Evolutionary conservation across 106 monocot species (phyloP).

Genomic region (Cymbidium sinense): DNA sequence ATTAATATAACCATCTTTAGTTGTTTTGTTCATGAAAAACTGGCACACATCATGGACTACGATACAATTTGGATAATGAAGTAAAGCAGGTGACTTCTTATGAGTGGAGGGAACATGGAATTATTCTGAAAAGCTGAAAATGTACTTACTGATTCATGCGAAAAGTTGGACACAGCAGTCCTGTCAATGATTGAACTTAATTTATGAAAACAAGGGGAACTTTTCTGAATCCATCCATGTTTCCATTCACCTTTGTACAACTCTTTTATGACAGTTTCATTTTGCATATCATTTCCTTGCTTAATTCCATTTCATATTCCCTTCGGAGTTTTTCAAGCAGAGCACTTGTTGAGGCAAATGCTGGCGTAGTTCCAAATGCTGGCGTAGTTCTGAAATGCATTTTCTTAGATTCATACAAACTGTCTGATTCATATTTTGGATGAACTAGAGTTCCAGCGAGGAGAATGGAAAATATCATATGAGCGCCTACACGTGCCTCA

Average conservation of each 20-base stretch:
- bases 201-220: slow-evolving; percentile 57
- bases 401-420: slow-evolving; percentile 48
- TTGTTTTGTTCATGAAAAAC: neutral
- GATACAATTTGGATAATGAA: neutral
- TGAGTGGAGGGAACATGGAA: neutral
- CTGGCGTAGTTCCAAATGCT: slow-evolving; percentile 73
- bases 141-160: slow-evolving; percentile 38
- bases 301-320: slow-evolving; percentile 55
- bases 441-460: slow-evolving; percentile 44
- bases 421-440: slow-evolving; percentile 44
- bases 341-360: slow-evolving; percentile 82
- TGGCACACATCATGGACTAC: neutral
- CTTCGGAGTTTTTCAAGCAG: slow-evolving; percentile 83
- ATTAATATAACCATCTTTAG: neutral
- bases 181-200: slow-evolving; percentile 60
- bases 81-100: neutral
- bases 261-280: slow-evolving; percentile 28
- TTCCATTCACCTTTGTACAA: slow-evolving; percentile 40
- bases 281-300: slow-evolving; percentile 17
- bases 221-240: slow-evolving; percentile 36
- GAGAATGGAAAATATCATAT: slow-evolving; percentile 70
- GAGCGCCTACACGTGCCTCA: slow-evolving; percentile 80
- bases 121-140: neutral
- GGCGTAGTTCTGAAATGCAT: slow-evolving; percentile 64
- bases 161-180: slow-evolving; percentile 26